Conservation (phyloP, 768 basidiomycete species). For the Suillus weaverae region DNA sequence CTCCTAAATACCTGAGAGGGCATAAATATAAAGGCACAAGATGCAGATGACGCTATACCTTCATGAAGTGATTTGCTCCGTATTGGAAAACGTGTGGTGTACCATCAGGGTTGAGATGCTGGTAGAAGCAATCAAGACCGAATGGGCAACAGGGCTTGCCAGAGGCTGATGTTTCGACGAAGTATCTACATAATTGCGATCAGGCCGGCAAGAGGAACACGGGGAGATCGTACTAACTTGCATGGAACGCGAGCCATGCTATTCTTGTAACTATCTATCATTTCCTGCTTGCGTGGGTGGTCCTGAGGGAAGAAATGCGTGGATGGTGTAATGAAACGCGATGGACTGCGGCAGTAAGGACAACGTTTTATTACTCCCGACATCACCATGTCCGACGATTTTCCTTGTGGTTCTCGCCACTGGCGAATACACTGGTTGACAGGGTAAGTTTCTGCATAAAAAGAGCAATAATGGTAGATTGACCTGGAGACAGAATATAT, state of each 20-base stretch:
- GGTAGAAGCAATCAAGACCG: constrained; percentile 80
- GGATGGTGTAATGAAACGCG: constrained; percentile 72
- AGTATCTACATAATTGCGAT: constrained; percentile 47
- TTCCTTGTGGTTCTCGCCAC: constrained; percentile 68
- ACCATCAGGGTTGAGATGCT: constrained; percentile 68
- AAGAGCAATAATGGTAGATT: constrained; percentile 18
- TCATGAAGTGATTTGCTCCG: constrained; percentile 57
- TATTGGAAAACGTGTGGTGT: constrained; percentile 54
- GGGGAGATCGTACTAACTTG: constrained; percentile 42
- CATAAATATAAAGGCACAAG: constrained; percentile 32
- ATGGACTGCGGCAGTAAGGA: constrained; percentile 70
- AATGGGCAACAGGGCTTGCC: constrained; percentile 68
- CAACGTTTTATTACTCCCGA: constrained; percentile 73
- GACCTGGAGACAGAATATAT: constrained; percentile 76
- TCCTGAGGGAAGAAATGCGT: constrained; percentile 62
- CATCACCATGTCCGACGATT: constrained; percentile 47
- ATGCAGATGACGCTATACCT: constrained; percentile 40
- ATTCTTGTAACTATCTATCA: constrained; percentile 59
- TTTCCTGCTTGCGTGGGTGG: constrained; percentile 50
- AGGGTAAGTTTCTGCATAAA: constrained; percentile 7
- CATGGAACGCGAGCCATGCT: constrained; percentile 75
- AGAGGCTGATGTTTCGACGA: constrained; percentile 48
- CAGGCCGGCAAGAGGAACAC: background rate
- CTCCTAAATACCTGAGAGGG: constrained; percentile 26
- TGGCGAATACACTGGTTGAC: constrained; percentile 66